Conservation (phyloP, 208 protist species). For the Trypanosoma congolense region DNA sequence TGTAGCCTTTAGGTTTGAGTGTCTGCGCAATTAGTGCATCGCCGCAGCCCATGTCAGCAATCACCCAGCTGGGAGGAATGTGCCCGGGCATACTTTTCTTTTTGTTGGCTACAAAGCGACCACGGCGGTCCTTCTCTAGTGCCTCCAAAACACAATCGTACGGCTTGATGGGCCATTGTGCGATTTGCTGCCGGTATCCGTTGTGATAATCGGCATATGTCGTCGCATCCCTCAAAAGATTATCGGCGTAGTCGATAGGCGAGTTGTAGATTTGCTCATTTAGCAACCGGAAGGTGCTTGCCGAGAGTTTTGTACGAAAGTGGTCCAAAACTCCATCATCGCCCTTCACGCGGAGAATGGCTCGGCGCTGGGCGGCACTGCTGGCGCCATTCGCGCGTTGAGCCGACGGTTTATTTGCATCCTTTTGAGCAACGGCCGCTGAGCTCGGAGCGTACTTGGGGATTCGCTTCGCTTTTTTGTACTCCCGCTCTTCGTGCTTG, state of each 20-base stretch:
- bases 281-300: conserved; percentile 80
- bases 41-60: conserved; percentile 95
- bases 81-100: conserved; percentile 75
- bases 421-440: conserved; percentile 24
- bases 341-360: conserved; percentile 54
- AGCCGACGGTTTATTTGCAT: conserved; percentile 10
- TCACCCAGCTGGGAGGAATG: conserved; percentile 76
- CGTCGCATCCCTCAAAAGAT: conserved; percentile 66
- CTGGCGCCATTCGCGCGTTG: conserved; percentile 45
- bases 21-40: conserved; percentile 86
- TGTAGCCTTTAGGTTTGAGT: conserved; percentile 76
- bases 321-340: conserved; percentile 80
- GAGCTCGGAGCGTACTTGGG: conserved; percentile 35
- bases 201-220: conserved; percentile 91
- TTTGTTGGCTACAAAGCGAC: conserved; percentile 74
- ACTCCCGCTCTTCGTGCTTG: conserved; percentile 45
- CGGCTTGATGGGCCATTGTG: conserved; percentile 92
- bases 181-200: conserved; percentile 90
- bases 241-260: conserved; percentile 63
- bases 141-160: conserved; percentile 84
- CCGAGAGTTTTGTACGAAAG: conserved; percentile 79
- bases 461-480: conserved; percentile 58
- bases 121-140: conserved; percentile 69
- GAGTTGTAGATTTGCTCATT: conserved; percentile 90
- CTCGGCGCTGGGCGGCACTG: conserved; percentile 80